These are phyloP conservation scores for Antarctomyces pellizariae DNA, from an alignment of 495 filamentous ascomycete species.

Conservation along the genomic window DNA sequence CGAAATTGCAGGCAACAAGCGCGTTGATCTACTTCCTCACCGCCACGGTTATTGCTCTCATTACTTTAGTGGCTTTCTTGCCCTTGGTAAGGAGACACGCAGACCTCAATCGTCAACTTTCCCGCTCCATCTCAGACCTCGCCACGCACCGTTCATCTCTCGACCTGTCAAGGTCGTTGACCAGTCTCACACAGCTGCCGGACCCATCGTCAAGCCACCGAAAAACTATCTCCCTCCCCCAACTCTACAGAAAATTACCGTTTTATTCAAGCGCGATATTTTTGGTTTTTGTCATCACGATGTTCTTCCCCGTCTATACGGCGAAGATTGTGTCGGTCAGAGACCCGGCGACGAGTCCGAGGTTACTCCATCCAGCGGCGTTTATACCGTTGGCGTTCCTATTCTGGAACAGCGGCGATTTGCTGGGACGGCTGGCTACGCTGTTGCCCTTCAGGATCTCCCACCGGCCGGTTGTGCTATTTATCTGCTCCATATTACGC, in stretches of 20 bases:
- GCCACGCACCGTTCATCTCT: conserved; percentile 7
- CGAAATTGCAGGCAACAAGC: conserved; percentile 41
- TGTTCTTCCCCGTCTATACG: conserved; percentile 91
- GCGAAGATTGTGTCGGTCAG: conserved; percentile 51
- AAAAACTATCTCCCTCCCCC: conserved; percentile 38
- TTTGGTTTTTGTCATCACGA: conserved; percentile 58
- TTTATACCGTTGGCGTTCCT: conserved; percentile 87
- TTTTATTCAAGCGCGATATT: conserved; percentile 50
- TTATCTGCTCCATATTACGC: conserved; percentile 37
- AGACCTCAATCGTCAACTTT: conserved; percentile 15
- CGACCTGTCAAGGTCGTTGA: conserved; percentile 18
- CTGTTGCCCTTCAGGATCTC: conserved; percentile 35
- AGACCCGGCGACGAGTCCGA: conserved; percentile 21
- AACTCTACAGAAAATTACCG: conserved; percentile 47
- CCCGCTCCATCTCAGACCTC: conserved; percentile 11
- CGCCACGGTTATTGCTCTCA: conserved; percentile 37
- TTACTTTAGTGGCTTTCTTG: conserved; percentile 32
- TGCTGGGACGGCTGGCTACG: conserved; percentile 50
- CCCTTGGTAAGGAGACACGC: conserved; percentile 22
- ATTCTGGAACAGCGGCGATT: conserved; percentile 82
- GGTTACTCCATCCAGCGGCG: conserved; percentile 40
- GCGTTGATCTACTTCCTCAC: conserved; percentile 87
- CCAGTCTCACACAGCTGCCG: conserved; percentile 22
- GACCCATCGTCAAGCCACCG: conserved; percentile 16
- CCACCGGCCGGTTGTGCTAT: conserved; percentile 35